These are phyloP conservation scores for Geum urbanum DNA, from an alignment of 306 rosid species.

Conservation along the genomic window DNA sequence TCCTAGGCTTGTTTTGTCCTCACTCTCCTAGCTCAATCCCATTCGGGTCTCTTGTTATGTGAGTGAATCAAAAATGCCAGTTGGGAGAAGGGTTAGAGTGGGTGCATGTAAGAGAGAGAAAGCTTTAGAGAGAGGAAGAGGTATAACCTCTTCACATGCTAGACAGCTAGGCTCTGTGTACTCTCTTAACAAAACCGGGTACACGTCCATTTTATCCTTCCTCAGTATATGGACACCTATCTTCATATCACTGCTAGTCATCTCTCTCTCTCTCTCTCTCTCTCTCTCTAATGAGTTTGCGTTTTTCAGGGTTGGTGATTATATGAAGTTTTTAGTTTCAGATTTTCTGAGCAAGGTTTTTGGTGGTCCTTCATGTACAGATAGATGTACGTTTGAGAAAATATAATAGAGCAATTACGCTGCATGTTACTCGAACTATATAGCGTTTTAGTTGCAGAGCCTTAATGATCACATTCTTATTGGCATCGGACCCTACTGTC, in stretches of 20 bases:
- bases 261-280: slow-evolving; percentile 12
- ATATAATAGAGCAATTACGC: background rate
- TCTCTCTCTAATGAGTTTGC: slow-evolving; percentile 1
- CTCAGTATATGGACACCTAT: slow-evolving; percentile 50
- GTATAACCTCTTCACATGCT: slow-evolving; percentile 60
- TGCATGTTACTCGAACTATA: background rate
- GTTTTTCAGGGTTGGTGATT: slow-evolving; percentile 17
- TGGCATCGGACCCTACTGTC: background rate
- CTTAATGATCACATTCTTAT: background rate
- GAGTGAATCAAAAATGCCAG: slow-evolving; percentile 52
- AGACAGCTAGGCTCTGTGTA: slow-evolving; percentile 75
- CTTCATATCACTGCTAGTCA: slow-evolving; percentile 23
- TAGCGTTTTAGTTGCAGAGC: background rate
- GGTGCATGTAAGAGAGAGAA: slow-evolving; percentile 41
- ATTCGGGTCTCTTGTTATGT: slow-evolving; percentile 17
- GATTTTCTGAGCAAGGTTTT: background rate
- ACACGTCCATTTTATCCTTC: slow-evolving; percentile 55
- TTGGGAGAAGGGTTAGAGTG: slow-evolving; percentile 40
- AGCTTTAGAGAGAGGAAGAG: slow-evolving; percentile 21
- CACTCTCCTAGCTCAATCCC: slow-evolving; percentile 31
- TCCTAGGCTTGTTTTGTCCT: slow-evolving; percentile 58
- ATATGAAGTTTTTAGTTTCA: background rate
- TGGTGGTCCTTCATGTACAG: slow-evolving; percentile 16
- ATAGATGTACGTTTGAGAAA: background rate
- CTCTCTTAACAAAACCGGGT: slow-evolving; percentile 50